Evolutionary conservation across 1,284 basidiomycete species (phyloP), one percentile per base, ranked within the genome.

Genomic region (Pascua sp.): DNA sequence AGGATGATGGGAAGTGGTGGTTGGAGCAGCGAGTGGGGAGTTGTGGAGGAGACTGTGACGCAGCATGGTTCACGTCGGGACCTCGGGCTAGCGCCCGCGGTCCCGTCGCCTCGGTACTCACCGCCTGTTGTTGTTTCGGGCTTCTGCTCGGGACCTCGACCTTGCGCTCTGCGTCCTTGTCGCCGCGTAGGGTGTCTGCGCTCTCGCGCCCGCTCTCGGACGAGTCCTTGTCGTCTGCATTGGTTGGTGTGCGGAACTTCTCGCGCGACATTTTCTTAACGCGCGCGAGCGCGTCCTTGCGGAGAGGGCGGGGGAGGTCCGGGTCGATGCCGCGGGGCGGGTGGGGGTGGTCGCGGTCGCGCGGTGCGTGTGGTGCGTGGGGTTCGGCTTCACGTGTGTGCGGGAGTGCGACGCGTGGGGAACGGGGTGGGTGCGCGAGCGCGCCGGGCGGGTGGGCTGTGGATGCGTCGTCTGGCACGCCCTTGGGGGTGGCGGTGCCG

Each of bases 121-220:
- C 51, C n/a, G 38, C 32, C 24, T 12, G 0, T 2, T 12, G 0
- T 2, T 12, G n/a, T 2, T 11, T 18, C 39, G 11, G 41, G 36
- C 44, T 45, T 51, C 40, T 46, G 45, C 15, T 44, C 24, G 13
- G 32, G 38, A 42, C 49, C 24, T 60, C 59, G n/a, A 60, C 18
- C 39, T 51, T 56, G 45, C 52, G 48, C 16, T 56, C 59, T 3
- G 42, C 41, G 8, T 61, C 56, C 51, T 60, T 63, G 17, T 63
- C 62, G 18, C 56, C 72, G 49, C 70, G 64, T 45, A 75, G 45
- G 4, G 73, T 73, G 56, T 71, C 70, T 15, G 67, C 72, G 8
- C 68, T 71, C 47, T 73, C 71, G 49, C 67, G 64, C 11, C 69
- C 71, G 42, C 70, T 72, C 42, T 72, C 71, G 17, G 64, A 66